phyloP scores from a whole-genome alignment of 768 basidiomycete species.

The Amanita polypyramis region DNA sequence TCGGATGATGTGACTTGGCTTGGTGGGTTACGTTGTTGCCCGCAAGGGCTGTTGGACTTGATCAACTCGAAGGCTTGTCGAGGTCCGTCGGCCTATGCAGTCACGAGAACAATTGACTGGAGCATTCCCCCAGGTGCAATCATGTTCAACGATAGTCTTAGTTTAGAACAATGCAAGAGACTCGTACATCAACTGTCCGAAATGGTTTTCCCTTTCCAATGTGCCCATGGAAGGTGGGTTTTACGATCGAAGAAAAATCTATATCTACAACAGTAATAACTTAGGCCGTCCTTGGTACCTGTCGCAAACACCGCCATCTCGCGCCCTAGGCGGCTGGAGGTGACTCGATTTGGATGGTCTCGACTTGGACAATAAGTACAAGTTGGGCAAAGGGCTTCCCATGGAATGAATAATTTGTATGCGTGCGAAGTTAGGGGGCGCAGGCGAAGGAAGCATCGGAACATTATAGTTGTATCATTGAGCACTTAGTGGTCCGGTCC shows the following conservation, averaged over 20 bases:
- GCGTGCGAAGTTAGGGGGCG: not conserved
- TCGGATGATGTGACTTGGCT: constrained; percentile 43
- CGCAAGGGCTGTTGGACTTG: constrained; percentile 71
- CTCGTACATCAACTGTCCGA: constrained; percentile 58
- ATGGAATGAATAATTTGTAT: not conserved
- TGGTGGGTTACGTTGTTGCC: constrained; percentile 70
- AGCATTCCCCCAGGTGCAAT: constrained; percentile 61
- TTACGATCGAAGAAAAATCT: constrained; percentile 2
- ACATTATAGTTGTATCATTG: too few species aligned
- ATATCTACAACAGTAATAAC: not conserved
- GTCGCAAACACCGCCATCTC: constrained; percentile 1
- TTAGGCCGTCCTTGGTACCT: constrained; percentile 32
- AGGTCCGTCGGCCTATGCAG: constrained; percentile 36
- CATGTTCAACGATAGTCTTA: constrained; percentile 89
- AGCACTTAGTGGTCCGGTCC: too few species aligned
- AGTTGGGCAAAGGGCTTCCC: constrained; percentile 4
- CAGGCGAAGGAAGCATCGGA: not conserved
- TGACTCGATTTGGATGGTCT: constrained; percentile 17
- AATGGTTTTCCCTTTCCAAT: constrained; percentile 85
- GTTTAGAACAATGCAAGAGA: constrained; percentile 51
- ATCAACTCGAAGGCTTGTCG: constrained; percentile 94
- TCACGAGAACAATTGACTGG: not conserved
- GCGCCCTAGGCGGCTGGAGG: constrained; percentile 11
- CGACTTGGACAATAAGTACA: constrained; percentile 8
- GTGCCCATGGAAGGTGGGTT: constrained; percentile 84